phyloP scores from a whole-genome alignment of 1,284 basidiomycete species.

The Rhodotorula sp. region DNA sequence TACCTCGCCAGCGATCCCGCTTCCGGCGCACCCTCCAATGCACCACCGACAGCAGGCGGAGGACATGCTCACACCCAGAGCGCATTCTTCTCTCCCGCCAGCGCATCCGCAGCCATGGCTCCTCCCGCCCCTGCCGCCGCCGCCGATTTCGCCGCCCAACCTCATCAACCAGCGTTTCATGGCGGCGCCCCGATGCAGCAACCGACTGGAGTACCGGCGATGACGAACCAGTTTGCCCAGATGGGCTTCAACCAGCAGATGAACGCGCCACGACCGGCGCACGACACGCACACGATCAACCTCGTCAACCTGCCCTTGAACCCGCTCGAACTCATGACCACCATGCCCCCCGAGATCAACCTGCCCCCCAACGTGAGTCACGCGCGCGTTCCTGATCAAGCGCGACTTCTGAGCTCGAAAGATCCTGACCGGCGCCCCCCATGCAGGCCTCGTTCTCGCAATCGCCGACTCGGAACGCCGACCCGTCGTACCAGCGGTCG shows the following conservation, averaged over 20 bases:
- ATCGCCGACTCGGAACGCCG: slow-evolving; percentile 76
- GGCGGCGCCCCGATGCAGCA: neutral
- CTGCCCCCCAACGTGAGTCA: slow-evolving; percentile 68
- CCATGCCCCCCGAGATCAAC: slow-evolving; percentile 81
- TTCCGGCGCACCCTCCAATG: no score
- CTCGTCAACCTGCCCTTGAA: slow-evolving; percentile 86
- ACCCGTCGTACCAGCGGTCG: slow-evolving; percentile 86
- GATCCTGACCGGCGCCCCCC: no score
- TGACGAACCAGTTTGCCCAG: slow-evolving; percentile 79
- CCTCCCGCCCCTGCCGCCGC: neutral
- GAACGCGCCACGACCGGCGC: slow-evolving; percentile 2
- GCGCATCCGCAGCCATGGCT: slow-evolving; percentile 5
- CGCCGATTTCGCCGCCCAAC: neutral
- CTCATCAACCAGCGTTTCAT: neutral
- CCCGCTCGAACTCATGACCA: slow-evolving; percentile 69
- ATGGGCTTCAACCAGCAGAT: slow-evolving; percentile 62
- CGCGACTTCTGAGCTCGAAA: no score
- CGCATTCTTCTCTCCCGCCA: slow-evolving; percentile 30
- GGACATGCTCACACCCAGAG: slow-evolving; percentile 35
- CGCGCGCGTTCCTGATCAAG: neutral
- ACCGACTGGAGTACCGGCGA: slow-evolving; percentile 56
- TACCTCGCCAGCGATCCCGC: slow-evolving; percentile 36
- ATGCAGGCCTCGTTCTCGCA: slow-evolving; percentile 67
- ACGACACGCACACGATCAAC: slow-evolving; percentile 54
- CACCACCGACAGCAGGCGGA: neutral